Evolutionary conservation across 495 filamentous ascomycete genomes (phyloP).

Genomic region (Xylaria nigripes): DNA sequence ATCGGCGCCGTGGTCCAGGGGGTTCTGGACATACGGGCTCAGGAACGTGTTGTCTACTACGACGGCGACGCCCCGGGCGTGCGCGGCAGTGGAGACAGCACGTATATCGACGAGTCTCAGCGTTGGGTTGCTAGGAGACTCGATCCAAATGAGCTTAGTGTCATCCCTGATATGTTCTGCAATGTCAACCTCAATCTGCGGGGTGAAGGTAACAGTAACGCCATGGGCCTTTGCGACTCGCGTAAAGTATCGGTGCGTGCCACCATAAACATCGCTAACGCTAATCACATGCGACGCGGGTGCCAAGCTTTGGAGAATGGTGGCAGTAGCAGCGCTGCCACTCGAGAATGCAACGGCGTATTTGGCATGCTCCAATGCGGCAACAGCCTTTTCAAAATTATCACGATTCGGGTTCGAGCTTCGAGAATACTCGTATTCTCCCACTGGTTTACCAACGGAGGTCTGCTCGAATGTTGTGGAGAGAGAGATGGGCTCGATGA

Average conservation of each 20-base stretch:
- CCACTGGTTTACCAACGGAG: slow-evolving; percentile 75
- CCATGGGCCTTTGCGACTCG: slow-evolving; percentile 93
- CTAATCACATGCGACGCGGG: slow-evolving; percentile 90
- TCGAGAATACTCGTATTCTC: slow-evolving; percentile 81
- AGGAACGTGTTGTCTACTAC: slow-evolving; percentile 99
- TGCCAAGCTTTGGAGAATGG: slow-evolving; percentile 85
- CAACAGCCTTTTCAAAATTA: slow-evolving; percentile 87
- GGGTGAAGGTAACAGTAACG: slow-evolving; percentile 89
- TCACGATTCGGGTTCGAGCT: slow-evolving; percentile 89
- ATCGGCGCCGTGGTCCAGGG: slow-evolving; percentile 88
- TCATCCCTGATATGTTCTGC: slow-evolving; percentile 72
- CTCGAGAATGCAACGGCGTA: slow-evolving; percentile 93
- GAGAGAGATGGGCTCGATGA: slow-evolving; percentile 91
- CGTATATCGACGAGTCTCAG: slow-evolving; percentile 85
- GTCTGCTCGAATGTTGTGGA: slow-evolving; percentile 90
- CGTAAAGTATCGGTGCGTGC: slow-evolving; percentile 97
- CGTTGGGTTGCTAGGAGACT: slow-evolving; percentile 90
- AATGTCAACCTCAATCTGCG: slow-evolving; percentile 80
- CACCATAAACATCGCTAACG: slow-evolving; percentile 94
- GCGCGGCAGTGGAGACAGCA: slow-evolving; percentile 70
- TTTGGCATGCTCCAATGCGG: slow-evolving; percentile 83
- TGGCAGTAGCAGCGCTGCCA: slow-evolving; percentile 88
- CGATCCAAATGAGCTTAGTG: slow-evolving; percentile 97
- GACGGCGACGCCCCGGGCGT: slow-evolving; percentile 81
- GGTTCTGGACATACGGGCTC: slow-evolving; percentile 92